phyloP scores from a whole-genome alignment of 192 early-diverging fungal species.

The Phlyctochytrium bullatum region DNA sequence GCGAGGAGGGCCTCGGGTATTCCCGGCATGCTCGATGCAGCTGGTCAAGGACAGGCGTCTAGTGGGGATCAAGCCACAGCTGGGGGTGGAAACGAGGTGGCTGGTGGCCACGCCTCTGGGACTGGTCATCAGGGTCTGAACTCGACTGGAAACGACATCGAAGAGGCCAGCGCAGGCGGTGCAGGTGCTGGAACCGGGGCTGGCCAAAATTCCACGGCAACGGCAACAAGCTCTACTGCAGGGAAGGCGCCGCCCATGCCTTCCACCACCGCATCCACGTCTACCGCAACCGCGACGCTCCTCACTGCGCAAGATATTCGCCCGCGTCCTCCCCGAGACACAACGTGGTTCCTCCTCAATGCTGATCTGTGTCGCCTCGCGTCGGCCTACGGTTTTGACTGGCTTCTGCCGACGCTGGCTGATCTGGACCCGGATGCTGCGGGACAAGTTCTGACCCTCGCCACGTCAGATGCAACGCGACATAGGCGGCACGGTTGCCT shows the following conservation, averaged over 20 bases:
- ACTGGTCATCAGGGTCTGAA: too few species aligned
- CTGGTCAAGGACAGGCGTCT: neutral
- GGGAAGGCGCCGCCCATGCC: neutral
- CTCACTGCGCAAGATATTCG: neutral
- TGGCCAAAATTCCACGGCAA: neutral
- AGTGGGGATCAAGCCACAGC: neutral
- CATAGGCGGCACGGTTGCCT: neutral
- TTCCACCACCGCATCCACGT: neutral
- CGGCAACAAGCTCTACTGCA: neutral
- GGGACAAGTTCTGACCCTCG: neutral
- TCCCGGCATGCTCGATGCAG: neutral
- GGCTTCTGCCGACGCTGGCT: neutral
- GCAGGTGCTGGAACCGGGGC: neutral
- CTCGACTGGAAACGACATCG: neutral
- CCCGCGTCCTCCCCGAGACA: neutral
- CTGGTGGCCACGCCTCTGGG: too few species aligned
- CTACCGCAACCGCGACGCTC: neutral
- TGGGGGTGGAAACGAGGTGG: neutral
- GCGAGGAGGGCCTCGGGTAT: too few species aligned
- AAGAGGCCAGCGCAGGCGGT: neutral
- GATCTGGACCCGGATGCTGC: neutral
- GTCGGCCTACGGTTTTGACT: neutral
- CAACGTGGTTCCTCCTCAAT: neutral
- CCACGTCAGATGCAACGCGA: neutral
- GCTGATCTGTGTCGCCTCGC: neutral